Percentiles rank a stretch among this genome's conserved stretches.
These are phyloP conservation scores for Fraxinus nigra DNA, from an alignment of 305 asterid genomes.

Conservation along the genomic window DNA sequence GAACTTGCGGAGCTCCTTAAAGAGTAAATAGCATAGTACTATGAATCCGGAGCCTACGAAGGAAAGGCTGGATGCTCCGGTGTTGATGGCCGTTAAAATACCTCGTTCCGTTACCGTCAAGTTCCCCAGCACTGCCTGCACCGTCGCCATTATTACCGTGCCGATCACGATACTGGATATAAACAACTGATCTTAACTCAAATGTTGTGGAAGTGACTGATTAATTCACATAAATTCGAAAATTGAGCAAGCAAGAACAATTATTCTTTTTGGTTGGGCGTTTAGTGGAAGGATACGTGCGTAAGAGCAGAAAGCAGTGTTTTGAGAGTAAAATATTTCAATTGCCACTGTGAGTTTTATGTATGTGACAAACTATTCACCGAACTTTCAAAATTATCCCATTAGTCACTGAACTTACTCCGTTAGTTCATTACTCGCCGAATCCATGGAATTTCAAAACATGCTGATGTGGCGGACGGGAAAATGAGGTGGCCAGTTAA, in stretches of 20 bases:
- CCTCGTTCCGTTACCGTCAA: constrained; percentile 69
- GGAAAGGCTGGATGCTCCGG: constrained; percentile 80
- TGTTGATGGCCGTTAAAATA: constrained; percentile 63
- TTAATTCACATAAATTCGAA: background rate
- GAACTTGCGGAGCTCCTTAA: constrained; percentile 92
- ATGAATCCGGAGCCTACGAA: constrained; percentile 89
- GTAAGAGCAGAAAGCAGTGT: background rate
- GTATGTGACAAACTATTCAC: no score
- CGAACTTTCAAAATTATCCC: background rate
- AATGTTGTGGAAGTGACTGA: background rate
- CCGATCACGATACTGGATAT: background rate
- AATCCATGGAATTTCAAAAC: background rate
- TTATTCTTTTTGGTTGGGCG: background rate
- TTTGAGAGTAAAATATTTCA: background rate
- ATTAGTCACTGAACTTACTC: background rate
- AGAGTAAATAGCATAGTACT: constrained; percentile 83
- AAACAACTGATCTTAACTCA: background rate
- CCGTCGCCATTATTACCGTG: constrained; percentile 56
- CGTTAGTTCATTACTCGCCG: background rate
- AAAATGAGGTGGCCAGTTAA: background rate
- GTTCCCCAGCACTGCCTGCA: constrained; percentile 72
- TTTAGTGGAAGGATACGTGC: background rate
- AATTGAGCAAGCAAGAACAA: background rate
- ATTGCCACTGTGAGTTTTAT: no score
- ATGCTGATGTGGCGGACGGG: background rate